Evolutionary conservation across 306 rosid genomes (phyloP).

Genomic region (Lupinus albus): DNA sequence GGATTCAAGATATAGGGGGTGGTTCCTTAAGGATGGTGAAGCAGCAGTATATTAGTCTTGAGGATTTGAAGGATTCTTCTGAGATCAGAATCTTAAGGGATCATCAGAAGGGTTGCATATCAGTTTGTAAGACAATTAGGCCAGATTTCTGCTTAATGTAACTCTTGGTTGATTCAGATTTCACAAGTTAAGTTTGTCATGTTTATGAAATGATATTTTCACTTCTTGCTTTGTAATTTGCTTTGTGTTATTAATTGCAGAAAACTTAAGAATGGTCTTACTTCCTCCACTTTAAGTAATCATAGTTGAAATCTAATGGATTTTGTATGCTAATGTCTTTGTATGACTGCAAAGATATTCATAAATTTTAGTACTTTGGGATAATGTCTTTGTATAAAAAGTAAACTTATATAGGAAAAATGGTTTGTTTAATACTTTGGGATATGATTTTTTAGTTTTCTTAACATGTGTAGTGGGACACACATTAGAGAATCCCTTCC

Average conservation of each 20-base stretch:
- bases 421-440: no score
- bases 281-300: background rate
- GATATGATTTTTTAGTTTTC: no score
- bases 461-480: no score
- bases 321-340: background rate
- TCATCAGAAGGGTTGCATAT: conserved; percentile 80
- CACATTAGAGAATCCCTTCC: no score
- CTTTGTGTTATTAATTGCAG: conserved; percentile 14
- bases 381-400: background rate
- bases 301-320: background rate
- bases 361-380: no score
- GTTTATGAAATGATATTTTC: conserved; percentile 8
- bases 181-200: conserved; percentile 25
- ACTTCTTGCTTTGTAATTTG: background rate
- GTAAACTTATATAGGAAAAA: no score
- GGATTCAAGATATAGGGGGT: conserved; percentile 78
- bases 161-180: background rate
- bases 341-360: background rate
- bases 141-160: conserved; percentile 68
- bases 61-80: conserved; percentile 73
- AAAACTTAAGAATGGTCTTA: conserved; percentile 16
- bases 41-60: conserved; percentile 90
- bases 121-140: conserved; percentile 78
- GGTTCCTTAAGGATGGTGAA: conserved; percentile 79
- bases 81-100: conserved; percentile 92